phyloP scores from a whole-genome alignment of 2,329 filamentous ascomycete species.

The Aspergillus aculeatus region DNA sequence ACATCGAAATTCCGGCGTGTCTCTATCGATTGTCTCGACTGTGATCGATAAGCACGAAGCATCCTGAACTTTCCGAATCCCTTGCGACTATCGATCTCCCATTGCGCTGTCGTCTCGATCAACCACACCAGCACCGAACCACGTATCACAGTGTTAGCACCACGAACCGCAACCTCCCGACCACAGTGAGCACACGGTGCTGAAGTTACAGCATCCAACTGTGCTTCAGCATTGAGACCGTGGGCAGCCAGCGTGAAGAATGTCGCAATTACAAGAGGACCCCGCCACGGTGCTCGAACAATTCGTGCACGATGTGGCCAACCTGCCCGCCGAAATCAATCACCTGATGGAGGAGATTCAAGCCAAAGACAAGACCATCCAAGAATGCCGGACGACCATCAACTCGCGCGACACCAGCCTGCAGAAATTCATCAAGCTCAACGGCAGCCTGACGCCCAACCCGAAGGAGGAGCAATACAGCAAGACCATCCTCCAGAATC shows the following conservation, averaged over 20 bases:
- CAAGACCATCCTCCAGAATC: constrained; percentile 57
- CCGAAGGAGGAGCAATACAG: constrained; percentile 63
- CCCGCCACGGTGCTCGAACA: constrained; percentile 64
- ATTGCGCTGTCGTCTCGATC: neutral
- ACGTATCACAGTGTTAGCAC: neutral
- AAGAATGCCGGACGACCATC: constrained; percentile 57
- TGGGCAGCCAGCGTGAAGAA: constrained; percentile 19
- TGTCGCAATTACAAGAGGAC: constrained; percentile 56
- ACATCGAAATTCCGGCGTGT: neutral
- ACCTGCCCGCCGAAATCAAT: constrained; percentile 63
- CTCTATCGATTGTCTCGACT: neutral
- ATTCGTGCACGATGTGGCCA: constrained; percentile 64
- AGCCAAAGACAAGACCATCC: constrained; percentile 62
- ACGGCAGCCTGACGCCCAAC: constrained; percentile 61
- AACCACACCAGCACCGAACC: neutral
- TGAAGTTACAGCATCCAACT: neutral
- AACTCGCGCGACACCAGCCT: constrained; percentile 58
- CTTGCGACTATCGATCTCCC: neutral
- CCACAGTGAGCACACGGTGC: neutral
- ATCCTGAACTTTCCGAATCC: neutral
- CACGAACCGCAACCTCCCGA: neutral
- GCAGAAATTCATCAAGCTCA: constrained; percentile 65
- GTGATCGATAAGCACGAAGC: neutral
- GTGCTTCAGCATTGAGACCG: neutral
- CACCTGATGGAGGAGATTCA: constrained; percentile 67